Base-by-base conservation (phyloP, 1,284 basidiomycete species). In the Takashimella koratensis region DNA sequence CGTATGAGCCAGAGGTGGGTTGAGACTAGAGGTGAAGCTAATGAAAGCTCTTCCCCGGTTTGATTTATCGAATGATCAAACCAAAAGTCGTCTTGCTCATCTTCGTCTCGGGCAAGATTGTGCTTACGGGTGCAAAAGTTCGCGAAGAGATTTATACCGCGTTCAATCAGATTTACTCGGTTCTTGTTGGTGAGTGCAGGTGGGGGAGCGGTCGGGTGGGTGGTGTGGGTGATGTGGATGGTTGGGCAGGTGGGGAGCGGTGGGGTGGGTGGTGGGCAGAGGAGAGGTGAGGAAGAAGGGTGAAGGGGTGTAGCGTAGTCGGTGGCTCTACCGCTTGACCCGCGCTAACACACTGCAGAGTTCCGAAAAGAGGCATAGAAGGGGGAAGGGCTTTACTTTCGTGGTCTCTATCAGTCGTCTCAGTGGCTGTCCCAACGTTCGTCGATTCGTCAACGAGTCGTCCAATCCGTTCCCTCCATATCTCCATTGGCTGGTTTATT, bases 61-160 rank as follows among this genome's bases (percentile, higher is more conserved):
- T 99, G 45, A 98, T 99, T 75, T 98, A 99, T 74, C 90, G 96
- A 67, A 98, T 98, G 96, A 90, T 98, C 79, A 98, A 98, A 78
- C 96, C 96, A 12, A 99, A 98, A 79, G 96, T 99, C 61, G 96
- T 98, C 50, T 80, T 99, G 30, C 82, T 98, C 54, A 98, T 99
- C 73, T 98, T 98, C 77, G 96, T 98, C 11, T 98, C 93, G 19
- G 96, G 96, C 56, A 99, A 98, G 82, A 98, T 98, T 66, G 95
- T 98, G 57, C 80, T 99, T 69, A 98, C 96, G 16, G 95, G 96
- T 75, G 96, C 95, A 44, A 99, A 99, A 86, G 93, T 97, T 76
- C 84, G 96, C 77, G 94, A 98, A 79, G 96, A 99, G 83, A 98
- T 98, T 65, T 98, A 98, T 76, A 92, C 90, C 54, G 96, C 96